phyloP scores from a whole-genome alignment of 73 alveolate species.

The Tetrahymena elliotti region DNA sequence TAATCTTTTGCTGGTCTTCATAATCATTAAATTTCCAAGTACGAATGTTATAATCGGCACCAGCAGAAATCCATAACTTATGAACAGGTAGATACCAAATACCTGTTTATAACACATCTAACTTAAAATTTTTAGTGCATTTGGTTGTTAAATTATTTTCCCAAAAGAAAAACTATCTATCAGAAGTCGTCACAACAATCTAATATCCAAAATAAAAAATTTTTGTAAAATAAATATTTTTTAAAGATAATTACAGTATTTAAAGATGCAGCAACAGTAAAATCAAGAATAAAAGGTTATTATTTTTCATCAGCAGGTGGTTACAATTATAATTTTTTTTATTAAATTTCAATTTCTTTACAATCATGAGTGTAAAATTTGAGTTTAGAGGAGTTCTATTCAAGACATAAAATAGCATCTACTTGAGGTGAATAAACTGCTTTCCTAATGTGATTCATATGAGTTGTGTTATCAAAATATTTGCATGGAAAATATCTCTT shows the following conservation, averaged over 20 bases:
- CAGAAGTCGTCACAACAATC: conserved; percentile 74
- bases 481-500: conserved; percentile 46
- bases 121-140: conserved; percentile 51
- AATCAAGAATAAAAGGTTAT: conserved; percentile 7
- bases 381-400: conserved; percentile 49
- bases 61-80: conserved; percentile 89
- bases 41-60: conserved; percentile 66
- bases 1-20: conserved; percentile 61
- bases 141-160: conserved; percentile 52
- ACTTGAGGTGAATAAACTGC: conserved; percentile 25
- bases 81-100: conserved; percentile 85
- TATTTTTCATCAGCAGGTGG: conserved; percentile 44
- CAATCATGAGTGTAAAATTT: conserved; percentile 56
- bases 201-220: conserved; percentile 50
- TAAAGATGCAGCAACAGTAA: conserved; percentile 8
- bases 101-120: conserved; percentile 59
- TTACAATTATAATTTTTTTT: conserved; percentile 14
- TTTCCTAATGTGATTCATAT: conserved; percentile 26
- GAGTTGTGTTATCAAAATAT: conserved; percentile 47
- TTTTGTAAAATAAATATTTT: conserved; percentile 45
- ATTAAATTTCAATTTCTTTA: conserved; percentile 21
- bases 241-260: conserved; percentile 43
- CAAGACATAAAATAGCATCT: conserved; percentile 55
- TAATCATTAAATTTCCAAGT: conserved; percentile 75
- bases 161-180: conserved; percentile 62